A percentile compares a stretch with the other conserved stretches of the same genome.
Evolutionary conservation across 129 eudicot species (phyloP).

Genomic region (Pittosporum tobira): DNA sequence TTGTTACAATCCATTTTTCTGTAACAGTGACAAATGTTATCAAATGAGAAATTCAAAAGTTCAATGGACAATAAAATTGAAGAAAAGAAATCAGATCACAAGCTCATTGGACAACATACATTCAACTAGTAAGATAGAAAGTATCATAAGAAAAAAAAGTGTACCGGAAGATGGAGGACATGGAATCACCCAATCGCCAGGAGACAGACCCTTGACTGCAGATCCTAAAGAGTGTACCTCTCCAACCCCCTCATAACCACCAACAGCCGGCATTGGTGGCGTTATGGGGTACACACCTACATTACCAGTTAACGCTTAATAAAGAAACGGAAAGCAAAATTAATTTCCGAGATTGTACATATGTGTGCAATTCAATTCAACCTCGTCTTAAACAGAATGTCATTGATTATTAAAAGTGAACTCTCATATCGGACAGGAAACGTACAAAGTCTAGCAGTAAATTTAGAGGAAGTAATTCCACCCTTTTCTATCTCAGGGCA

Average conservation of each 20-base stretch:
- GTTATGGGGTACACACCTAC: constrained; percentile 85
- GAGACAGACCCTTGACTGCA: constrained; percentile 55
- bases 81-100: background rate
- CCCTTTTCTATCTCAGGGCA: no score
- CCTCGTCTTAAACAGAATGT: no score
- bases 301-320: background rate
- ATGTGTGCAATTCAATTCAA: background rate
- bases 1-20: no score
- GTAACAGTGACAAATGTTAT: background rate
- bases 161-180: constrained; percentile 80
- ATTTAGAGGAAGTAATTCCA: no score
- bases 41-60: background rate
- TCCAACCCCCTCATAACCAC: constrained; percentile 92
- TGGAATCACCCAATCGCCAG: constrained; percentile 84
- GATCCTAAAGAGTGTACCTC: constrained; percentile 71
- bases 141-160: background rate
- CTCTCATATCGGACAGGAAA: no score
- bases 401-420: no score
- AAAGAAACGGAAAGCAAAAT: background rate
- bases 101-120: background rate
- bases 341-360: background rate
- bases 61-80: background rate
- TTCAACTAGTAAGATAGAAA: background rate
- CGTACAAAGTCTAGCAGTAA: no score
- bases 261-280: constrained; percentile 76